These are phyloP conservation scores for Entomortierella chlamydospora DNA, from an alignment of 192 early-diverging fungal genomes.

Conservation along the genomic window DNA sequence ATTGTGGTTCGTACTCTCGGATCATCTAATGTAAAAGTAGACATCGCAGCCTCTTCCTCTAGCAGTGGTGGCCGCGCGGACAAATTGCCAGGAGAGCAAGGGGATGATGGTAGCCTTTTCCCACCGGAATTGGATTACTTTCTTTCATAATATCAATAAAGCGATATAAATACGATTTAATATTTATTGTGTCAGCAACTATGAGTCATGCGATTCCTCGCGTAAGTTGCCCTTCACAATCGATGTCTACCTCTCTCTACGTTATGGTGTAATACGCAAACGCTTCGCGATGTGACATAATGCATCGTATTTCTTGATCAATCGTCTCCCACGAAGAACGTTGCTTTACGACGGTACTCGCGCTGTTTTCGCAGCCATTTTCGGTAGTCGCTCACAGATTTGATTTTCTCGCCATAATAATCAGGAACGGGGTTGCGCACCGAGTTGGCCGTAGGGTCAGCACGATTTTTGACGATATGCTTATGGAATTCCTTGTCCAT, in stretches of 20 bases:
- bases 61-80: background rate
- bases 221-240: too few species aligned
- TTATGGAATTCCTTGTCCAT: slow-evolving; percentile 72
- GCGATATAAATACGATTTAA: background rate
- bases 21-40: background rate
- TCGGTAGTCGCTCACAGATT: slow-evolving; percentile 82
- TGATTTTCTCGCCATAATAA: slow-evolving; percentile 94
- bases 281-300: too few species aligned
- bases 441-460: slow-evolving; percentile 74
- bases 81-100: background rate
- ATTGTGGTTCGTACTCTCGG: slow-evolving; percentile 22
- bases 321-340: slow-evolving; percentile 60
- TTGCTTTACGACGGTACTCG: slow-evolving; percentile 75
- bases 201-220: too few species aligned
- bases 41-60: background rate
- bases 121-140: slow-evolving; percentile 40
- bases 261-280: too few species aligned
- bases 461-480: slow-evolving; percentile 73
- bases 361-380: slow-evolving; percentile 90
- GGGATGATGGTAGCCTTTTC: slow-evolving; percentile 28
- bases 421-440: slow-evolving; percentile 85
- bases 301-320: background rate
- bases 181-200: too few species aligned
- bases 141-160: background rate
- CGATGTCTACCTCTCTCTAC: too few species aligned